Evolutionary conservation across 2,329 filamentous ascomycete genomes (phyloP).

Genomic region (Chaetomium sp.): DNA sequence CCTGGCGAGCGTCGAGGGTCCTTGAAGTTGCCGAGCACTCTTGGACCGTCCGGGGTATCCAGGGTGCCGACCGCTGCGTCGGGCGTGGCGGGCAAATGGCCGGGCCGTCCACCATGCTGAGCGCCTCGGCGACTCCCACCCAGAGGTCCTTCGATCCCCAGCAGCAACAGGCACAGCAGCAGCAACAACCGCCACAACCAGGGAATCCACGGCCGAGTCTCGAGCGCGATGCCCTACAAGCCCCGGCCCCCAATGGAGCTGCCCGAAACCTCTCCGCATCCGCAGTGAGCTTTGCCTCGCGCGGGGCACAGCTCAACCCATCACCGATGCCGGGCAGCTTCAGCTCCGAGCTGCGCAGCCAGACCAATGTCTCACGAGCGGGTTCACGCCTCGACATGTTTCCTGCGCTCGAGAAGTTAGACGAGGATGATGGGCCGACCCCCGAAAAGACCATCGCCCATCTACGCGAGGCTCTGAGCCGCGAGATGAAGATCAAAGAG

Average conservation of each 20-base stretch:
- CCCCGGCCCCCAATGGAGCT: constrained; percentile 34
- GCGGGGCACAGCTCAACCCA: constrained; percentile 63
- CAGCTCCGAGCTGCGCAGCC: constrained; percentile 75
- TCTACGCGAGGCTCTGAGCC: constrained; percentile 79
- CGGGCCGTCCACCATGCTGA: constrained; percentile 41
- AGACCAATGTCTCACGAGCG: constrained; percentile 58
- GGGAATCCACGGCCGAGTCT: constrained; percentile 40
- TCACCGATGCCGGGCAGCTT: constrained; percentile 76
- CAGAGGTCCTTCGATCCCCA: constrained; percentile 46
- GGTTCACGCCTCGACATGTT: constrained; percentile 50
- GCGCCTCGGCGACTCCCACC: constrained; percentile 47
- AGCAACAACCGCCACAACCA: constrained; percentile 14
- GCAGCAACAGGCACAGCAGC: constrained; percentile 26
- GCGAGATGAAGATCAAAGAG: constrained; percentile 96
- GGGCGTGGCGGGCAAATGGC: constrained; percentile 32
- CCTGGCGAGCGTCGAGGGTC: constrained; percentile 7
- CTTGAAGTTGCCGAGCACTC: constrained; percentile 8
- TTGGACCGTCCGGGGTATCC: no score
- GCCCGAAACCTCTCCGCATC: constrained; percentile 46
- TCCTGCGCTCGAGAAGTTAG: constrained; percentile 48
- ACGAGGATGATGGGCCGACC: constrained; percentile 44
- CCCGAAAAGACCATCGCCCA: constrained; percentile 68
- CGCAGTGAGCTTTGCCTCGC: constrained; percentile 56
- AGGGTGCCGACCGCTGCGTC: constrained; percentile 9
- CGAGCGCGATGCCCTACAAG: constrained; percentile 47